Conservation (phyloP, 352 stramenopile genomes). For the Phytophthora agathidicida region DNA sequence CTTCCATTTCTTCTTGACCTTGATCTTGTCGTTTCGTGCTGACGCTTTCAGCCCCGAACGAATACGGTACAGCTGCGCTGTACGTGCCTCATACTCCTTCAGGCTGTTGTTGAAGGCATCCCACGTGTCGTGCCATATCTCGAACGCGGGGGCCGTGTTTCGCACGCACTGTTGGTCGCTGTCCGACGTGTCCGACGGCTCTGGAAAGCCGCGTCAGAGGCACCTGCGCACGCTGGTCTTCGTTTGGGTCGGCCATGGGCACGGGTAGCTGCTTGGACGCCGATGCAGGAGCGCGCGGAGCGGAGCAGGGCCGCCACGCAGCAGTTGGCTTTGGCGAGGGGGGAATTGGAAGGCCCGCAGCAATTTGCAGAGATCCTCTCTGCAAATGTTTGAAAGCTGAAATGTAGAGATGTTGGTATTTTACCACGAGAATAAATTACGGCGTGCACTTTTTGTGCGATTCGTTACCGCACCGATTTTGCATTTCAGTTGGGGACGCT, state of each 20-base stretch:
- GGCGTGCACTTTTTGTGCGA: too few species aligned
- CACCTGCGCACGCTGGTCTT: too few species aligned
- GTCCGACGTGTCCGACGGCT: neutral
- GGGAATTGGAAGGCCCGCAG: too few species aligned
- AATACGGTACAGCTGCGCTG: neutral
- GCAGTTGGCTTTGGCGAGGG: too few species aligned
- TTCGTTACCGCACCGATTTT: too few species aligned
- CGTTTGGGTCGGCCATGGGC: neutral
- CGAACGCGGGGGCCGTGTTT: neutral
- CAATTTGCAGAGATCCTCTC: too few species aligned
- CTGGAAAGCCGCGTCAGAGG: neutral
- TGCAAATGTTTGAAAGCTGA: too few species aligned
- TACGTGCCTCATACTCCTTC: neutral
- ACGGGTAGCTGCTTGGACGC: too few species aligned
- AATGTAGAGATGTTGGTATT: neutral
- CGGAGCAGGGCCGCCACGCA: too few species aligned
- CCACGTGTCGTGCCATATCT: conserved; percentile 1
- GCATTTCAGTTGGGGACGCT: neutral
- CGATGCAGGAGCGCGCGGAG: too few species aligned
- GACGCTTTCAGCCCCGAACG: neutral
- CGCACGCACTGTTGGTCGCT: neutral
- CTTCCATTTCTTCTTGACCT: conserved; percentile 2
- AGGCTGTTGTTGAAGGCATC: neutral
- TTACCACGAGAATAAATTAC: too few species aligned
- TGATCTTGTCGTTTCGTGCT: neutral